Base-by-base conservation (phyloP, 1,284 basidiomycete species). In the Pisolithus thermaeus region DNA sequence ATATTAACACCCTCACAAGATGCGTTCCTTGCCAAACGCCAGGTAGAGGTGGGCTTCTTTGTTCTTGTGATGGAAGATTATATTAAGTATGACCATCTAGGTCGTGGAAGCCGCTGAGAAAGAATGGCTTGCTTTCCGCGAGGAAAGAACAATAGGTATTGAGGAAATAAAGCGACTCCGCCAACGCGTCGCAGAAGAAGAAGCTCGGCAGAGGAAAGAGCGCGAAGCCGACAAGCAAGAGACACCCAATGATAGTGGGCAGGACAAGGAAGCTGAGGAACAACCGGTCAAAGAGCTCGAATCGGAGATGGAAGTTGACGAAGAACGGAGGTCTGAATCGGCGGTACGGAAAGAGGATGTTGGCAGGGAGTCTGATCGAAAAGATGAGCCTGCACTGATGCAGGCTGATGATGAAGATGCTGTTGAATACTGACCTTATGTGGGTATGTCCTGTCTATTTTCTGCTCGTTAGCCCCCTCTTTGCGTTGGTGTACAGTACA, bases 1-100 rank as follows among this genome's bases (percentile, higher is more conserved):
- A 70, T 82, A 50, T 75, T 90, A 30, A 78, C 79, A 0, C 77
- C 84, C n/a, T 73, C 76, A 12, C 88, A 90, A 71, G 82, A 86
- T 64, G 71, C 77, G 2, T 89, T 89, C 59, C 61, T 90, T 11
- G 65, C 68, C 47, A 74, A 73, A 51, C 73, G 86, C 52, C 87
- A 83, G 66, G 72, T 70, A 58, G 79, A 84, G 73, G 87, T 83
- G 55, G 43, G 75, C 56, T 37, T n/a, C 14, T 35, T 39, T 28
- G 43, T 43, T 27, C 5, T 9, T 6, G 23, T 12, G 27, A 30
- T 7, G 16, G n/a, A 14, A 11, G 14, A 28, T 1, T 8, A 12
- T 43, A 18, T 7, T 25, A n/a, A 43, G 14, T 28, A 30, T 18
- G 5, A 8, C 42, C 28, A 48, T 37, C 18, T 57, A 90, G 87